These are phyloP conservation scores for Oxyria digyna DNA, from an alignment of 148 eudicot species.

Conservation along the genomic window DNA sequence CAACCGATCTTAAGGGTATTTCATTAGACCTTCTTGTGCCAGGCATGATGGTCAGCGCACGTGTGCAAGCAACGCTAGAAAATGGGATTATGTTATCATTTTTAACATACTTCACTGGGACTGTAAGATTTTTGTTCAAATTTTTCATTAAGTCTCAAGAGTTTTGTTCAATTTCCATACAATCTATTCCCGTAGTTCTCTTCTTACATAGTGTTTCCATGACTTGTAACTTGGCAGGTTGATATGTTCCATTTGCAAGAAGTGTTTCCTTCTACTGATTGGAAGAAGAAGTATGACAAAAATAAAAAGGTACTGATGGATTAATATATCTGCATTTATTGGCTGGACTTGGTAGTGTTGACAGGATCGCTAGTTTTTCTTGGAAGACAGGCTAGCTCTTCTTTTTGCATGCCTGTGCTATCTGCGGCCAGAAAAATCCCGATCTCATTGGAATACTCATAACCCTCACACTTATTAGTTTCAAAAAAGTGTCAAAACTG, in stretches of 20 bases:
- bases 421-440: not conserved
- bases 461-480: not conserved
- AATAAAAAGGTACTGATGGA: slow-evolving; percentile 52
- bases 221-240: slow-evolving; percentile 39
- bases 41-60: slow-evolving; percentile 94
- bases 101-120: slow-evolving; percentile 87
- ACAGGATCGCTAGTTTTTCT: not conserved
- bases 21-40: slow-evolving; percentile 93
- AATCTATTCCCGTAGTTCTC: not conserved
- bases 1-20: slow-evolving; percentile 83
- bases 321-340: not conserved
- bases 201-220: not conserved
- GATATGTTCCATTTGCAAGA: slow-evolving; percentile 66
- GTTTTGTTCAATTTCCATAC: not conserved
- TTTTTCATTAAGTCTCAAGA: too few relatives aligned
- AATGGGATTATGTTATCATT: slow-evolving; percentile 89
- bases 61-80: slow-evolving; percentile 64
- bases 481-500: not conserved
- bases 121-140: slow-evolving; percentile 38
- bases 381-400: not conserved
- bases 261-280: slow-evolving; percentile 48
- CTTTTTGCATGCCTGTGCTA: not conserved
- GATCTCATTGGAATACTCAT: not conserved
- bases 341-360: not conserved
- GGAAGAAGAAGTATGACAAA: slow-evolving; percentile 65